Evolutionary conservation across 495 filamentous ascomycete species (phyloP).

Genomic region (Penicillium pulvis): DNA sequence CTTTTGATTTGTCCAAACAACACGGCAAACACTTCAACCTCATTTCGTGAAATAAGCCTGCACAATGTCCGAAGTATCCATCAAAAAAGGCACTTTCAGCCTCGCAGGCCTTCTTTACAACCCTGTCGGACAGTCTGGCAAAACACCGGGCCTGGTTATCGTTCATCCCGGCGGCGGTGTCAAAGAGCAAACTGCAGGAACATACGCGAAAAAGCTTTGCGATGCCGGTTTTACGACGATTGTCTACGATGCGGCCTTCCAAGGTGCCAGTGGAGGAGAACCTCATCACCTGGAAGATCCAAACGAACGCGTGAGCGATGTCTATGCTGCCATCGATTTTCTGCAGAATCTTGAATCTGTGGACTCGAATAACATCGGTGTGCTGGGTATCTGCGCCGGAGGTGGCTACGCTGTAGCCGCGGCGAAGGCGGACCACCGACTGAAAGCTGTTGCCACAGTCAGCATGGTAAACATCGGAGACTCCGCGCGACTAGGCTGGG

Average conservation of each 20-base stretch:
- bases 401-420: slow-evolving; percentile 2
- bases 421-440: background rate
- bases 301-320: background rate
- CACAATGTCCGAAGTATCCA: no score
- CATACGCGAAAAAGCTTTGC: background rate
- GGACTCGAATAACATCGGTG: slow-evolving; percentile 1
- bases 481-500: background rate
- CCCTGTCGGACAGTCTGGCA: no score
- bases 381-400: slow-evolving; percentile 3
- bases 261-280: slow-evolving; percentile 1
- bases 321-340: background rate
- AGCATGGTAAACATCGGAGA: background rate
- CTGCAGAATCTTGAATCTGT: background rate
- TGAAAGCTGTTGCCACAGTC: slow-evolving; percentile 4
- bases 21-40: no score
- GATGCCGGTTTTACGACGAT: background rate
- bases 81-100: no score
- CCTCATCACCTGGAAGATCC: slow-evolving; percentile 5
- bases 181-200: slow-evolving; percentile 2
- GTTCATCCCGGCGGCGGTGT: no score
- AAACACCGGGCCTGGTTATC: no score
- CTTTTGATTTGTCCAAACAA: no score
- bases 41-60: no score
- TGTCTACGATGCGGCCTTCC: slow-evolving; percentile 1
- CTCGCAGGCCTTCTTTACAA: no score